Evolutionary conservation across 805 yeast genomes (phyloP).

Genomic region (Kuraishia piskuri): DNA sequence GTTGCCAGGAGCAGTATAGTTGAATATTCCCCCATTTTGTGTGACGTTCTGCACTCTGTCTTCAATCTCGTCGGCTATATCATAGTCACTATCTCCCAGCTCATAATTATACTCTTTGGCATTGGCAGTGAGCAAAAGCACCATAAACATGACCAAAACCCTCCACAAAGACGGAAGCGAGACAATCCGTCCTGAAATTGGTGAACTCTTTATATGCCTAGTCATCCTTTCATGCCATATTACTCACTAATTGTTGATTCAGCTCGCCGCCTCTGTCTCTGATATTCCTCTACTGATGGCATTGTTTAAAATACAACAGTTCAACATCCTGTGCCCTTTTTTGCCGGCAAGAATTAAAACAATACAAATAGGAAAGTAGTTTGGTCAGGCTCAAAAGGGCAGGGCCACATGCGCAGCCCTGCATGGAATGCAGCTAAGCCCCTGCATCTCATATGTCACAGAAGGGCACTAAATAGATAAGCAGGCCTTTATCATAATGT

Average conservation of each 20-base stretch:
- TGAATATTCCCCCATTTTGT: not conserved
- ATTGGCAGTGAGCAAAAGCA: not conserved
- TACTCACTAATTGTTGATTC: not conserved
- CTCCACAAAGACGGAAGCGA: not conserved
- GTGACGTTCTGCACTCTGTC: not conserved
- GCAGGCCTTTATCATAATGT: not conserved
- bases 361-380: not conserved
- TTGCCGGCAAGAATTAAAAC: too few relatives aligned
- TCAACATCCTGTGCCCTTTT: too few relatives aligned
- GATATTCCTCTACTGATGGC: too few relatives aligned
- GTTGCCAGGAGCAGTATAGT: constrained; percentile 12
- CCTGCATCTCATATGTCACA: not conserved
- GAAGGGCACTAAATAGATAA: not conserved
- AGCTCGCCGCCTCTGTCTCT: too few relatives aligned
- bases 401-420: not conserved
- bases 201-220: not conserved
- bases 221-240: not conserved
- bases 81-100: not conserved
- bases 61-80: not conserved
- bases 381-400: not conserved
- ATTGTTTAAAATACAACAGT: too few relatives aligned
- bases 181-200: not conserved
- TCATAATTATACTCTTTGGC: too few relatives aligned
- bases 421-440: not conserved
- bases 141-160: not conserved